Evolutionary conservation across 352 stramenopile genomes (phyloP).

Genomic region (Globisporangium lucens): DNA sequence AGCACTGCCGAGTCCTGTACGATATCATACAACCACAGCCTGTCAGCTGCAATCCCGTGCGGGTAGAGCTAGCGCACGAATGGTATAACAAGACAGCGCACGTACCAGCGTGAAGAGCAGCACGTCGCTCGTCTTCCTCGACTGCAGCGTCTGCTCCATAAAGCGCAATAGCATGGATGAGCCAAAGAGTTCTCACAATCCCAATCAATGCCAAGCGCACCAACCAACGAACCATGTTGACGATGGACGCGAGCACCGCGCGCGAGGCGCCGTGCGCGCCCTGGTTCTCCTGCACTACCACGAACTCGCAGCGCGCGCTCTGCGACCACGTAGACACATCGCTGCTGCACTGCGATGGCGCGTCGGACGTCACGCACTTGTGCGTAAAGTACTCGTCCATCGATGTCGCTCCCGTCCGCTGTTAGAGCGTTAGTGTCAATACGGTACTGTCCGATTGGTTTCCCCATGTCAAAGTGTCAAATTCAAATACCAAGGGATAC

Average conservation of each 20-base stretch:
- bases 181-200: neutral
- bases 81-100: neutral
- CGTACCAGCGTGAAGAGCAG: constrained; percentile 37
- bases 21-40: neutral
- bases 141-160: constrained; percentile 19
- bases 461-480: too few species aligned
- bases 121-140: constrained; percentile 29
- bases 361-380: constrained; percentile 62
- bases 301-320: constrained; percentile 39
- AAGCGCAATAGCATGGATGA: neutral
- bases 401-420: neutral
- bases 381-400: constrained; percentile 72
- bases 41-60: neutral
- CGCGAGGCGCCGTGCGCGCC: constrained; percentile 49
- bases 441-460: too few species aligned
- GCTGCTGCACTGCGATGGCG: constrained; percentile 6
- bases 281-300: constrained; percentile 66
- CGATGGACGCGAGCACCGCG: constrained; percentile 46
- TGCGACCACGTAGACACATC: constrained; percentile 27
- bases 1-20: constrained; percentile 28
- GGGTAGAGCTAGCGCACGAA: neutral
- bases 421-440: too few species aligned
- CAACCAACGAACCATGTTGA: constrained; percentile 27
- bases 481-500: too few species aligned
- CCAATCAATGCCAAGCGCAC: neutral